A percentile compares a stretch with the other conserved stretches of the same genome.
Evolutionary conservation across 2,329 filamentous ascomycete genomes (phyloP).

Genomic region (Trichophyton simii): DNA sequence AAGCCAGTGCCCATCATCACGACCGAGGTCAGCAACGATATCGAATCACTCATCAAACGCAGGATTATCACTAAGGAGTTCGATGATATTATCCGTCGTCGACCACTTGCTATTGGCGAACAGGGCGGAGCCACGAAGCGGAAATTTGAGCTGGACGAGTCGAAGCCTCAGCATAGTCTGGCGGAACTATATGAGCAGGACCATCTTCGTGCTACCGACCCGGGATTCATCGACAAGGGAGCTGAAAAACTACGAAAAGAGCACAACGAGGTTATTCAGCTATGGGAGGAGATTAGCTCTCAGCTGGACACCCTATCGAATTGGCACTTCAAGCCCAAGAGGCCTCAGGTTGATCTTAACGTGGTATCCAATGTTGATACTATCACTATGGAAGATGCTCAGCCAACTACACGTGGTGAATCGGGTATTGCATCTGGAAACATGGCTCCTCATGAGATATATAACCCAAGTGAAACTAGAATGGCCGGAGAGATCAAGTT

Average conservation of each 20-base stretch:
- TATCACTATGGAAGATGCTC: constrained; percentile 86
- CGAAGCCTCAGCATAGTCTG: constrained; percentile 72
- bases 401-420: constrained; percentile 65
- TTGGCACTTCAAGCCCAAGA: constrained; percentile 91
- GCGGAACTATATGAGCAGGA: constrained; percentile 93
- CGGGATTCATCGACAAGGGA: constrained; percentile 65
- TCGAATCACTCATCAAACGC: constrained; percentile 87
- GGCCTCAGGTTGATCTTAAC: constrained; percentile 65
- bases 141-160: constrained; percentile 70
- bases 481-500: constrained; percentile 59
- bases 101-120: constrained; percentile 58
- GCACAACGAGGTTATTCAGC: constrained; percentile 64
- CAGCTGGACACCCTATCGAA: constrained; percentile 82
- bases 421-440: constrained; percentile 44
- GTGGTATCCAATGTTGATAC: constrained; percentile 86
- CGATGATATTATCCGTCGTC: constrained; percentile 74
- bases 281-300: constrained; percentile 71
- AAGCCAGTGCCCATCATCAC: constrained; percentile 94
- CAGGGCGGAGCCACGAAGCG: constrained; percentile 54
- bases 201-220: constrained; percentile 64
- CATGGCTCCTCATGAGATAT: constrained; percentile 89
- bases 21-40: constrained; percentile 74
- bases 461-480: constrained; percentile 60
- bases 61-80: constrained; percentile 84
- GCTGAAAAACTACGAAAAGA: constrained; percentile 73